These are phyloP conservation scores for Leccinum truebloodii DNA, from an alignment of 768 basidiomycete species.

Conservation along the genomic window DNA sequence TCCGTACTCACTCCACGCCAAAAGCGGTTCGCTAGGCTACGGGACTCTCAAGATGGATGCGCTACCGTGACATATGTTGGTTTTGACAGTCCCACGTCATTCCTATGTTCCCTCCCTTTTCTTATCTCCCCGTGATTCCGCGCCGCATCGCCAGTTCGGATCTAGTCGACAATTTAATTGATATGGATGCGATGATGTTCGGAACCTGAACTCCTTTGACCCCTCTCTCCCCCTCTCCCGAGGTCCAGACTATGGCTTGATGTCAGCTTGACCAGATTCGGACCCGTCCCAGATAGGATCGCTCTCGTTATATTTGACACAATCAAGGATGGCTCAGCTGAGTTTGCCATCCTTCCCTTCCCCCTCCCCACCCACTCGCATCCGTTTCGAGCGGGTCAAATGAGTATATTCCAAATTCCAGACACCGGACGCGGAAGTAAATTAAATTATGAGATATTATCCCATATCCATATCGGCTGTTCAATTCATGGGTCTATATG, in stretches of 20 bases:
- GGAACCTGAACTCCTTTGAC: not conserved
- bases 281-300: slow-evolving; percentile 20
- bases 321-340: slow-evolving; percentile 12
- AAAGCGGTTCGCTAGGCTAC: no score
- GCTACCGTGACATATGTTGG: not conserved
- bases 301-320: slow-evolving; percentile 12
- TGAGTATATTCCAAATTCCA: not conserved
- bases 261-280: slow-evolving; percentile 15
- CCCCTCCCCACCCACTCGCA: not conserved
- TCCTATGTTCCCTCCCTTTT: slow-evolving; percentile 5
- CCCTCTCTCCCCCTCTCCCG: slow-evolving; percentile 3
- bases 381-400: slow-evolving; percentile 25
- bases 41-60: not conserved
- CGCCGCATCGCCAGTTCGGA: slow-evolving; percentile 14
- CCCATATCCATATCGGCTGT: not conserved
- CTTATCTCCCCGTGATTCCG: slow-evolving; percentile 15
- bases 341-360: slow-evolving; percentile 6
- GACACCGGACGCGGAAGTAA: slow-evolving; percentile 18
- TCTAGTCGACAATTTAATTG: slow-evolving; percentile 14
- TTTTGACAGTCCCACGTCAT: slow-evolving; percentile 27
- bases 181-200: slow-evolving; percentile 4
- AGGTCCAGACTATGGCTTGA: slow-evolving; percentile 10
- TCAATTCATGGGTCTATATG: not conserved
- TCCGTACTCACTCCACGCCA: not conserved
- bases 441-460: slow-evolving; percentile 18